These are phyloP conservation scores for Yamadazyma scolyti DNA, from an alignment of 805 yeast genomes.

Conservation along the genomic window DNA sequence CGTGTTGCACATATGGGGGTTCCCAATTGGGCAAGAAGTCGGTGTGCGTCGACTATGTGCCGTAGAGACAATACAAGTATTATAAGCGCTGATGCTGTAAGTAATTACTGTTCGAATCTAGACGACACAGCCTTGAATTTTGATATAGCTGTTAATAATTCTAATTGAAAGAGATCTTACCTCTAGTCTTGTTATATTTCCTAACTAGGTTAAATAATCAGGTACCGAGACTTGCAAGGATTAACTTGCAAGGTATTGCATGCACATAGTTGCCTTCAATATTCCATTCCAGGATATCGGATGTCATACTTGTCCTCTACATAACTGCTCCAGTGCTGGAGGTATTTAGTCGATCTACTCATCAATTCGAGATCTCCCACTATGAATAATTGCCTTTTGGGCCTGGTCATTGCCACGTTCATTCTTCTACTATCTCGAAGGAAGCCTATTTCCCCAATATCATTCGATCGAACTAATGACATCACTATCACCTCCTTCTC, in stretches of 20 bases:
- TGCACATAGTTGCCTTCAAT: neutral
- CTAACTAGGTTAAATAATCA: too few species aligned
- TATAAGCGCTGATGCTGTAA: too few species aligned
- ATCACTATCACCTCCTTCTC: slow-evolving; percentile 86
- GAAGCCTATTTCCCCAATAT: slow-evolving; percentile 70
- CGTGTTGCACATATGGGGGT: too few species aligned
- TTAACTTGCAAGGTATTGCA: neutral
- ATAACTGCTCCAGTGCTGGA: slow-evolving; percentile 66
- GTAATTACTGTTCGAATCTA: too few species aligned
- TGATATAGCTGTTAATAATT: too few species aligned
- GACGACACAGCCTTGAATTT: too few species aligned
- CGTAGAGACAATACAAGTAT: too few species aligned
- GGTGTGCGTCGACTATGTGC: too few species aligned
- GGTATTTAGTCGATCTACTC: slow-evolving; percentile 39
- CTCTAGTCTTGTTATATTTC: too few species aligned
- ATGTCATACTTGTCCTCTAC: slow-evolving; percentile 65
- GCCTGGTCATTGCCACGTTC: slow-evolving; percentile 92
- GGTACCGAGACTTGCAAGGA: too few species aligned
- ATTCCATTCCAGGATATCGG: slow-evolving; percentile 48
- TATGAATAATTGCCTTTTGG: slow-evolving; percentile 78
- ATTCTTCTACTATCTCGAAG: slow-evolving; percentile 73
- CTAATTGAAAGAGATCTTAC: too few species aligned
- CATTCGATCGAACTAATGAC: slow-evolving; percentile 80
- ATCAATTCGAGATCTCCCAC: slow-evolving; percentile 83
- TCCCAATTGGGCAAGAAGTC: too few species aligned